Evolutionary conservation across 495 filamentous ascomycete genomes (phyloP), one percentile per base, ranked within the genome.

Genomic region (Aspergillus avenaceus): DNA sequence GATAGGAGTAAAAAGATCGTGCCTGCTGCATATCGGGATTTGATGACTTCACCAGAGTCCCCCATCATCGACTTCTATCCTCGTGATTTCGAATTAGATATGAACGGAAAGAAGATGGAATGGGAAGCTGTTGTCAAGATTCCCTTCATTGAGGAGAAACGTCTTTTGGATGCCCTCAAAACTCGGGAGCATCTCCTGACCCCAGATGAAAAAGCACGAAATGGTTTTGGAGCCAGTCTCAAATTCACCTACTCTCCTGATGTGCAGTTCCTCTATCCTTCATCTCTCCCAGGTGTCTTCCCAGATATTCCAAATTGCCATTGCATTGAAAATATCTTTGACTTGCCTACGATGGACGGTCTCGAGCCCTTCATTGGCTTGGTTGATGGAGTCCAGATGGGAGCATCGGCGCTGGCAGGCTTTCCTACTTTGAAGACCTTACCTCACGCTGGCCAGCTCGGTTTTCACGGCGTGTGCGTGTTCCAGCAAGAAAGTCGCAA

Each of bases 91-190:
- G 91, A 96, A 55, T 79, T 99, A 16, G 95, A 99, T 61, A 97
- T 97, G 92, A 97, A 97, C 58, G 95, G 95, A 47, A 99, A 99
- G 77, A 99, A 96, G 74, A 95, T 95, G 90, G 95, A 97, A 56
- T 99, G 95, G 95, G 95, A 99, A 60, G 95, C 93, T 25, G 91
- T 99, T 31, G 91, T 97, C 45, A 97, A 96, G 70, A 97, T 99
- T 54, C 95, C 95, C 0, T 99, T 99, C 69, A 99, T 99, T 57
- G 90, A 97, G 25, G 91, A 97, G 63, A 77, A 80, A 43, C 80
- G 95, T 3, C 71, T 99, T 14, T 74, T 99, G 29, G 71, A 74
- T 27, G 95, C 92, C 9, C 93, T 99, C 82, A 85, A 78, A 14
- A 85, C 88, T 9, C 89, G 83, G 62, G 90, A 97, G 49, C 71